Percentiles rank a stretch among this genome's conserved stretches.
phyloP scores from a whole-genome alignment of 805 yeast species.

The Saturnispora sanitii region DNA sequence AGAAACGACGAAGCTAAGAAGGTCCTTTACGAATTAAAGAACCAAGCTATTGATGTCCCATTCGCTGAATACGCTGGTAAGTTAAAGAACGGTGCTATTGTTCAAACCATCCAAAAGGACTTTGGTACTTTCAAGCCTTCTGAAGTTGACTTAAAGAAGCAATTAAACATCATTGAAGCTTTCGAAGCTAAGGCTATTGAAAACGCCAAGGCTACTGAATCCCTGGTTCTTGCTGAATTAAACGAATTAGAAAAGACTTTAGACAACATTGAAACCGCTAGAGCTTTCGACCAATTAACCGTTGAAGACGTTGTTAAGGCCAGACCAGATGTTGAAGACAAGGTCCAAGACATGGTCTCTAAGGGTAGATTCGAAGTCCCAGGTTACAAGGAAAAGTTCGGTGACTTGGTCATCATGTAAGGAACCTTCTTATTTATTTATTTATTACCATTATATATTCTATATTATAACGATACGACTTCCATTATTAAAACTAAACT shows the following conservation, averaged over 20 bases:
- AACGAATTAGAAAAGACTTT: constrained; percentile 78
- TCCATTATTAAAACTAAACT: neutral
- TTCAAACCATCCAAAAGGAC: constrained; percentile 71
- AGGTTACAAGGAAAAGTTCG: constrained; percentile 97
- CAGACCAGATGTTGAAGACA: constrained; percentile 94
- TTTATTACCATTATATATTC: constrained; percentile 6
- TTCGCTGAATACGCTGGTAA: constrained; percentile 69
- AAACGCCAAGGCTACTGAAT: constrained; percentile 90
- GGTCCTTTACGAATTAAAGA: constrained; percentile 56
- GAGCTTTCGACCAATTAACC: constrained; percentile 96
- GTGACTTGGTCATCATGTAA: constrained; percentile 89
- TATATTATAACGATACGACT: neutral
- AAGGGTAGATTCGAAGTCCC: constrained; percentile 98
- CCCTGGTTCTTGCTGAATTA: constrained; percentile 78
- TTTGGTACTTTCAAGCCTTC: constrained; percentile 71
- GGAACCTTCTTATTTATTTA: constrained; percentile 12
- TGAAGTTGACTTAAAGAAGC: constrained; percentile 78
- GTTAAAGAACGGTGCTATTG: constrained; percentile 72
- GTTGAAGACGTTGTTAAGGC: constrained; percentile 92
- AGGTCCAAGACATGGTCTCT: constrained; percentile 89
- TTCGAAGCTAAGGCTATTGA: constrained; percentile 93
- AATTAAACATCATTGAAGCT: constrained; percentile 81
- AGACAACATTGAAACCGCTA: constrained; percentile 88
- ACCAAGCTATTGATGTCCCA: constrained; percentile 71
- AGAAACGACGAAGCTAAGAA: constrained; percentile 97